Percentiles rank a stretch among this genome's conserved stretches.
Conservation (phyloP, 2,329 filamentous ascomycete species). For the Xylaria sp. region DNA sequence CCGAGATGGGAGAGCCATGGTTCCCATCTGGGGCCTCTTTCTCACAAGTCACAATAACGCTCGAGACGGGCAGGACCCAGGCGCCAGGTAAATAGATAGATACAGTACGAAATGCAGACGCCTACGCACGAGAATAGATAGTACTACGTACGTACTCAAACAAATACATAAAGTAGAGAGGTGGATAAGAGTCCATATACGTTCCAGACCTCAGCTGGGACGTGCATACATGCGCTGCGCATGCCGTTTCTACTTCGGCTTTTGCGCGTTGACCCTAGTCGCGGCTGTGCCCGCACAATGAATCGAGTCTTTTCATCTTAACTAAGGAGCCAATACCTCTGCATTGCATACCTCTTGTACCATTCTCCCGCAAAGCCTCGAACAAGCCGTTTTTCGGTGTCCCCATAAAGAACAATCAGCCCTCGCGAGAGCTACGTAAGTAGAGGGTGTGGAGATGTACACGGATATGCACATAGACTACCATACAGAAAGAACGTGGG, state of each 20-base stretch:
- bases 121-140: background rate
- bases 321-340: background rate
- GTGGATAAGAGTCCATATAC: background rate
- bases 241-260: conserved; percentile 5
- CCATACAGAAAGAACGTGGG: too few relatives aligned
- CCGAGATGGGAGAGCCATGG: background rate
- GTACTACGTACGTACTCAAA: too few relatives aligned
- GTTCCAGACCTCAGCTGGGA: background rate
- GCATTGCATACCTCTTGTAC: background rate
- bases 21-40: background rate
- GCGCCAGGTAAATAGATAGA: background rate
- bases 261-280: background rate
- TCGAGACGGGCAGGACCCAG: background rate
- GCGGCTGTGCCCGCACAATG: background rate
- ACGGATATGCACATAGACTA: too few relatives aligned
- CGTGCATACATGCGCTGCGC: background rate
- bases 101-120: background rate
- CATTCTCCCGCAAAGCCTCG: too few relatives aligned
- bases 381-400: too few relatives aligned
- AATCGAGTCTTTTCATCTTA: background rate
- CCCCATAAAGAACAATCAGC: too few relatives aligned
- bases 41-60: background rate
- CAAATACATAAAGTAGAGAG: too few relatives aligned
- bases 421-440: too few relatives aligned
- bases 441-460: too few relatives aligned